phyloP scores from a whole-genome alignment of 2,329 filamentous ascomycete species.

The Colletotrichum acutatum region DNA sequence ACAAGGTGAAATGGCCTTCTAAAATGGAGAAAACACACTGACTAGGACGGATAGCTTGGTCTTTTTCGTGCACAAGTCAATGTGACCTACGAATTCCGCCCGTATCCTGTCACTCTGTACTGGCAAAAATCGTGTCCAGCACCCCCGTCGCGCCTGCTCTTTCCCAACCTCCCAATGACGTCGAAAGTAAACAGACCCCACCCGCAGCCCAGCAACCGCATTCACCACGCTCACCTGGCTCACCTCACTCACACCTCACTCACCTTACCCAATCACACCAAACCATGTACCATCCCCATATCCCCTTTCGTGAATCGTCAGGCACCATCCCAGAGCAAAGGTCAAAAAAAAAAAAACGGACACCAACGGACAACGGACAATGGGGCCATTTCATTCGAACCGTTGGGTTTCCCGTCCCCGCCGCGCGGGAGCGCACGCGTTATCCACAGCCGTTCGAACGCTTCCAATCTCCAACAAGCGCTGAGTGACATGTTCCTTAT shows the following conservation, averaged over 20 bases:
- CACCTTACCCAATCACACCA: conserved; percentile 35
- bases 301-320: conserved; percentile 1
- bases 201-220: conserved; percentile 40
- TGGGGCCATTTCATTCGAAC: neutral
- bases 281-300: neutral
- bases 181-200: conserved; percentile 44
- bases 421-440: neutral
- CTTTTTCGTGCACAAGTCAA: neutral
- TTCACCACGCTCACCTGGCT: no score
- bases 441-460: neutral
- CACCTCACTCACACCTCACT: conserved; percentile 28
- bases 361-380: neutral
- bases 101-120: neutral
- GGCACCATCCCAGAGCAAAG: conserved; percentile 1
- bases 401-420: neutral
- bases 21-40: neutral
- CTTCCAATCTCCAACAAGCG: neutral
- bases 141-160: neutral
- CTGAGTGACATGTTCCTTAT: neutral
- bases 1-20: neutral
- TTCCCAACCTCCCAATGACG: conserved; percentile 41
- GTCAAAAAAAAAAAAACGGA: neutral
- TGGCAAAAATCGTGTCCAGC: neutral
- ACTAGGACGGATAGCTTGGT: neutral
- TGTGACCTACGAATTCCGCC: neutral